Percentiles rank a stretch among this genome's conserved stretches.
phyloP scores from a whole-genome alignment of 2,329 filamentous ascomycete genomes.

The Fusarium solani-melongenae region DNA sequence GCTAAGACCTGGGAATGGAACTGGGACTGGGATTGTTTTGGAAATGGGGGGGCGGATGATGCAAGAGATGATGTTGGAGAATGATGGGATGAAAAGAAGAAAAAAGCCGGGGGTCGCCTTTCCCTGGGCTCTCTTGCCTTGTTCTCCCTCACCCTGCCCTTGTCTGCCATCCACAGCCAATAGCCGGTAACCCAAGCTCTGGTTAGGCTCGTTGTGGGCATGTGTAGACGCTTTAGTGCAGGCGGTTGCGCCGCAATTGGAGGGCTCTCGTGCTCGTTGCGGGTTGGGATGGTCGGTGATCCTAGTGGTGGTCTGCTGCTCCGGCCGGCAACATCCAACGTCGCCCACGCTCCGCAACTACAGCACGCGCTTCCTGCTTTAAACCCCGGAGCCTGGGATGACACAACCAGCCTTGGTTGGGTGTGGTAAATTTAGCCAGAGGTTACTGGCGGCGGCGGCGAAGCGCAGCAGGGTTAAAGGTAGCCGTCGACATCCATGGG shows the following conservation, averaged over 20 bases:
- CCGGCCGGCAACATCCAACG: conserved; percentile 39
- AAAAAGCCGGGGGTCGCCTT: conserved; percentile 12
- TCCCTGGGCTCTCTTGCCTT: background rate
- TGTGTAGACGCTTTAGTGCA: conserved; percentile 13
- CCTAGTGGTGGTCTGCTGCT: conserved; percentile 25
- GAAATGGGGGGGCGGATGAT: conserved; percentile 29
- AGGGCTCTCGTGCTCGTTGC: conserved; percentile 10
- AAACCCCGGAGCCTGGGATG: conserved; percentile 21
- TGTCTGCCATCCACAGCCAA: conserved; percentile 21
- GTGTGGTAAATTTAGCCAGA: conserved; percentile 29
- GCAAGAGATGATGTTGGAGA: conserved; percentile 37
- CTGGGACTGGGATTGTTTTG: conserved; percentile 1
- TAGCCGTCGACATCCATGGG: conserved; percentile 3
- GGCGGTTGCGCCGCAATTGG: conserved; percentile 11
- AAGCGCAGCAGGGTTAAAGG: conserved; percentile 16
- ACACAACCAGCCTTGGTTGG: conserved; percentile 3
- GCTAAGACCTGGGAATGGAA: conserved; percentile 22
- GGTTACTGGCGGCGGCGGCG: conserved; percentile 17
- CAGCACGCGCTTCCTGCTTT: background rate
- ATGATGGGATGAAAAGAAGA: conserved; percentile 30
- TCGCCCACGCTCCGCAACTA: conserved; percentile 23
- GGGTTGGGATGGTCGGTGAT: conserved; percentile 24
- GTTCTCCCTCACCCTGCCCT: conserved; percentile 21
- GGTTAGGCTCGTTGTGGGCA: conserved; percentile 27
- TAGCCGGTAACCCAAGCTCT: conserved; percentile 22